Percentiles rank a stretch among this genome's conserved stretches.
These are phyloP conservation scores for Linanthus parryae DNA, from an alignment of 148 eudicot species.

Conservation along the genomic window DNA sequence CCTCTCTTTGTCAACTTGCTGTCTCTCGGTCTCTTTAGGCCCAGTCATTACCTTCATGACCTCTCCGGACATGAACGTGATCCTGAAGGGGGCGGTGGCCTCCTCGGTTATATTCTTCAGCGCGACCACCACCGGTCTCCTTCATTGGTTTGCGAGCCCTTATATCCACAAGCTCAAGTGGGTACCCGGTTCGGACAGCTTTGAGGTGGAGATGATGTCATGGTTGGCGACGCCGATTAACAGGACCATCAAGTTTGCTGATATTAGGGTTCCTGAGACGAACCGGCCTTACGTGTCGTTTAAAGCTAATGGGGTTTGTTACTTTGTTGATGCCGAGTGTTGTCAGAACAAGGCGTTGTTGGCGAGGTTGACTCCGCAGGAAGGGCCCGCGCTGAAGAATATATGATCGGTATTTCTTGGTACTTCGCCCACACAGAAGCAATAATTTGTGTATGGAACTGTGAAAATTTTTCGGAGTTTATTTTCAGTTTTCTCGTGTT, in stretches of 20 bases:
- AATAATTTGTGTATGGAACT: no score
- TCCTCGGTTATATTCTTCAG: constrained; percentile 83
- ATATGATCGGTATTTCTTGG: constrained; percentile 27
- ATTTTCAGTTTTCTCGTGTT: no score
- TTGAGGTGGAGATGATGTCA: constrained; percentile 90
- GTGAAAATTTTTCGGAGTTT: no score
- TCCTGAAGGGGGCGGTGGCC: constrained; percentile 93
- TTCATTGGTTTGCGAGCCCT: constrained; percentile 98
- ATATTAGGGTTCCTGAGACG: constrained; percentile 65
- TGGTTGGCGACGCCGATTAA: constrained; percentile 66
- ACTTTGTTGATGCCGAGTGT: constrained; percentile 76
- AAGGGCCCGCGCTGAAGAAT: constrained; percentile 77
- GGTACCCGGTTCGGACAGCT: constrained; percentile 88
- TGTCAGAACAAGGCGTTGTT: constrained; percentile 88
- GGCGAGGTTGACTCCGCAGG: constrained; percentile 76
- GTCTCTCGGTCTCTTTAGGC: constrained; percentile 86
- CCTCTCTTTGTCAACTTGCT: constrained; percentile 94
- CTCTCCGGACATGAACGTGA: constrained; percentile 68
- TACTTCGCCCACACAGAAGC: no score
- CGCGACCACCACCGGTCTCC: constrained; percentile 79
- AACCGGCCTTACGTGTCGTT: constrained; percentile 85
- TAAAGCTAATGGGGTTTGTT: constrained; percentile 64
- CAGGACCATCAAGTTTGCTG: constrained; percentile 70
- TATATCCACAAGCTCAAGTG: constrained; percentile 89
- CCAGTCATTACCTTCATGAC: constrained; percentile 99